A percentile compares a stretch with the other conserved stretches of the same genome.
phyloP scores from a whole-genome alignment of 129 eudicot genomes.

The Flaveria brownii region DNA sequence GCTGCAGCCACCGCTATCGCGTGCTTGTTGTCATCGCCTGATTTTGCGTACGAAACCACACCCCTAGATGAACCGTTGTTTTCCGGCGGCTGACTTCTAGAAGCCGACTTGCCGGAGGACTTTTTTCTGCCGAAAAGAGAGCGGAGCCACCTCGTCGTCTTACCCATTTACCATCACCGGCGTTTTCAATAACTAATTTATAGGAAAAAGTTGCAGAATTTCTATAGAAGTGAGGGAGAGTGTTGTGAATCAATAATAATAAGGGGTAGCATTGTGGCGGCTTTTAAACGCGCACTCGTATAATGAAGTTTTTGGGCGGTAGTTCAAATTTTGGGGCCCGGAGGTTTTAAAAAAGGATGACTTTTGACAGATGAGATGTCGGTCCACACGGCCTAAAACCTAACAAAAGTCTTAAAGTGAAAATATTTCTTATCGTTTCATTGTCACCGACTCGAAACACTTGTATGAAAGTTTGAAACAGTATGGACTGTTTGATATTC shows the following conservation, averaged over 20 bases:
- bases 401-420: conserved; percentile 25
- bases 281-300: conserved; percentile 15
- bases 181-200: neutral
- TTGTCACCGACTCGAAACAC: neutral
- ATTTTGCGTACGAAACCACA: neutral
- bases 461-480: neutral
- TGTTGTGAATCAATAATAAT: neutral
- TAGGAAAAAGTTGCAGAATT: neutral
- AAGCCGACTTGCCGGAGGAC: conserved; percentile 24
- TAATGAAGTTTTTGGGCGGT: conserved; percentile 41
- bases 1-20: conserved; percentile 98
- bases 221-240: neutral
- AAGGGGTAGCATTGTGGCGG: conserved; percentile 7
- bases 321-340: conserved; percentile 53
- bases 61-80: conserved; percentile 20
- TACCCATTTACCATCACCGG: conserved; percentile 59
- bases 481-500: too few relatives aligned
- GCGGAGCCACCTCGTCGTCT: conserved; percentile 56
- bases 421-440: neutral
- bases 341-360: conserved; percentile 16
- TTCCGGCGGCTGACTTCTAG: conserved; percentile 16
- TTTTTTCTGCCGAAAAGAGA: conserved; percentile 52
- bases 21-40: conserved; percentile 69
- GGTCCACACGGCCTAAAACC: conserved; percentile 35
- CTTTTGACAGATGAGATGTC: conserved; percentile 28